phyloP scores from a whole-genome alignment of 2,329 filamentous ascomycete genomes.

The Clarireedia hainanense region DNA sequence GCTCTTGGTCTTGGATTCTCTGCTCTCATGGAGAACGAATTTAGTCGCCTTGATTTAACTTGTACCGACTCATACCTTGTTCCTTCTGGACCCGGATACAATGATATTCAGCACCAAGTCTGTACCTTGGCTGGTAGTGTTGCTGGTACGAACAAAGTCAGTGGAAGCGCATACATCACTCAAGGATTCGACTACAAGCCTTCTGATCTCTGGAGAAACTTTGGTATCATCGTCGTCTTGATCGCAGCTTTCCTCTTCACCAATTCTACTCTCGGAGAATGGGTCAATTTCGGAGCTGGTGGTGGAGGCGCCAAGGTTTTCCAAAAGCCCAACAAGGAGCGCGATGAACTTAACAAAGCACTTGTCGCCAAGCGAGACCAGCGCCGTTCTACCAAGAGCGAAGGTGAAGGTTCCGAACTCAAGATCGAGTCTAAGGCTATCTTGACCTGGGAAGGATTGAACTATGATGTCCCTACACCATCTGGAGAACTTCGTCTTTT shows the following conservation, averaged over 20 bases:
- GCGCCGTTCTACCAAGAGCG: slow-evolving; percentile 39
- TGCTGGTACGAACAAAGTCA: slow-evolving; percentile 49
- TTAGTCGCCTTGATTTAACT: slow-evolving; percentile 57
- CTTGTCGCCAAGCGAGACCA: slow-evolving; percentile 52
- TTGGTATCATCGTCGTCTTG: slow-evolving; percentile 61
- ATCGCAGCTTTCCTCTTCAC: slow-evolving; percentile 67
- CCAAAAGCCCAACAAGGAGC: slow-evolving; percentile 60
- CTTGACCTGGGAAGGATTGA: slow-evolving; percentile 82
- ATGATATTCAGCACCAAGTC: slow-evolving; percentile 65
- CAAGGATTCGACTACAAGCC: slow-evolving; percentile 53
- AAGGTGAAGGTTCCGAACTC: slow-evolving; percentile 39
- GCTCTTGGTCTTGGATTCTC: slow-evolving; percentile 68
- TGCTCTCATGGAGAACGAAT: slow-evolving; percentile 81
- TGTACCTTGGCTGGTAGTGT: slow-evolving; percentile 60
- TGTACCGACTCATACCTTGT: slow-evolving; percentile 63
- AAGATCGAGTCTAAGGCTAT: slow-evolving; percentile 54
- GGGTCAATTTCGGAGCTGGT: slow-evolving; percentile 69
- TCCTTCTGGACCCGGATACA: slow-evolving; percentile 62
- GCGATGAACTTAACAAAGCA: slow-evolving; percentile 55
- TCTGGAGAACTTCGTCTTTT: slow-evolving; percentile 40
- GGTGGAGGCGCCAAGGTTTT: slow-evolving; percentile 78
- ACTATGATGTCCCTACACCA: slow-evolving; percentile 59
- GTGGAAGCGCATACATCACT: slow-evolving; percentile 61
- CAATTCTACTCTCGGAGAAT: slow-evolving; percentile 73
- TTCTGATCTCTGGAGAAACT: slow-evolving; percentile 49